Evolutionary conservation across 345 rosid species (phyloP), one percentile per base, ranked within the genome.

Genomic region (Mangifera indica): DNA sequence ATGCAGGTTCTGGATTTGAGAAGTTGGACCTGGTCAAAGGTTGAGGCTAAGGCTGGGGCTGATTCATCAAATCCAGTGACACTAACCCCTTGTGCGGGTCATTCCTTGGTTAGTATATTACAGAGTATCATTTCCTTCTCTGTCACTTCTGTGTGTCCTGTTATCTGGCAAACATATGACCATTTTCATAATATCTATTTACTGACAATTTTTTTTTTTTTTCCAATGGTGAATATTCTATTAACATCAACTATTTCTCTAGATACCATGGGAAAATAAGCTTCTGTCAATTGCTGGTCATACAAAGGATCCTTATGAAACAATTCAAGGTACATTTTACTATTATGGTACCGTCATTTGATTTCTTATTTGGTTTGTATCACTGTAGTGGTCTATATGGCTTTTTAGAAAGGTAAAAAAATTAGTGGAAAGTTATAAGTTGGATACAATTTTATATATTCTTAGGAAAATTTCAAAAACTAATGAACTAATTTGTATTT

Each of bases 11-110:
- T 96, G 72, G 97, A 96, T 87, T 84, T 96, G 81, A 93, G 91
- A 88, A 91, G 84, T 70, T 93, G 97, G 98, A 82, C 89, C 72
- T 95, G 99, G 99, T 87, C 98, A 74, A 93, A 82, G 87, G 82
- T 95, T 77, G 93, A 88, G 79, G 84, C 87, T 69, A 89, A 89
- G 84, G 76, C 57, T 76, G 89, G 70, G 56, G 68, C 81, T 73
- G 93, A 87, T 69, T 76, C 91, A 29, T 73, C 73, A 34, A 94
- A 91, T 74, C 86, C 82, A 25, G 74, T 82, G 45, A 66, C 81
- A 53, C 63, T 87, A 67, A 76, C 87, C 72, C 86, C 96, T 61
- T 96, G 99, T 81, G 98, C 99, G 67, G 99, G 99, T 79, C 99
- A 91, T 87, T 89, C 97, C 34, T 80, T 96, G 98, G 99, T 96